These are phyloP conservation scores for Erysimum pusillum DNA, from an alignment of 441 rosid genomes.

Conservation along the genomic window DNA sequence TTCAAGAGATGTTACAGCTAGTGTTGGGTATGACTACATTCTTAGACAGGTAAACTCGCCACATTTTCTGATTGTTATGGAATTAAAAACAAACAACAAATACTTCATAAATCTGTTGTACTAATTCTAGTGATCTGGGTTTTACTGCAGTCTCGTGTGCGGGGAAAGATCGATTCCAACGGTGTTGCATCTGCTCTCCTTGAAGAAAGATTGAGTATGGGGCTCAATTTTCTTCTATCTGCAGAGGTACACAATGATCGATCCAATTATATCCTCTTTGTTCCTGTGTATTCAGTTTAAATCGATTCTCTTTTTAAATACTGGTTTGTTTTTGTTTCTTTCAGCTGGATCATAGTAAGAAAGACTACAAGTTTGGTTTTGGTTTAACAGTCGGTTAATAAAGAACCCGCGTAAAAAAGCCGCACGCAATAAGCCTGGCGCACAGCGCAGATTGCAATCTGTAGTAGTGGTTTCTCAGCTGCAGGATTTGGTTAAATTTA, in stretches of 20 bases:
- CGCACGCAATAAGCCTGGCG: slow-evolving; percentile 38
- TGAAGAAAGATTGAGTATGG: slow-evolving; percentile 92
- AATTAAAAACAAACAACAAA: background rate
- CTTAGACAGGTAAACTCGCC: slow-evolving; percentile 80
- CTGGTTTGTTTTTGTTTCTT: slow-evolving; percentile 13
- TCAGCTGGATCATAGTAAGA: slow-evolving; percentile 95
- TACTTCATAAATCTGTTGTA: background rate
- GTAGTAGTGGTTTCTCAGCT: slow-evolving; percentile 27
- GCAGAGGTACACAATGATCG: slow-evolving; percentile 73
- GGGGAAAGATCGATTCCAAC: slow-evolving; percentile 96
- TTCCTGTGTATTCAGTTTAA: background rate
- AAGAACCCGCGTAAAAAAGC: background rate
- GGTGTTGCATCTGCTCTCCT: slow-evolving; percentile 81
- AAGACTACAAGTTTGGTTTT: slow-evolving; percentile 94
- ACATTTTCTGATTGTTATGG: slow-evolving; percentile 9
- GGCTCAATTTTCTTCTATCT: slow-evolving; percentile 88
- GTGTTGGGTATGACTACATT: slow-evolving; percentile 94
- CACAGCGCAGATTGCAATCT: slow-evolving; percentile 31
- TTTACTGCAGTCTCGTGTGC: slow-evolving; percentile 77
- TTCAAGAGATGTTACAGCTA: slow-evolving; percentile 85
- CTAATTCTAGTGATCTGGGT: background rate
- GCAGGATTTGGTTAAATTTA: slow-evolving; percentile 30
- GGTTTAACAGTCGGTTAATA: slow-evolving; percentile 88
- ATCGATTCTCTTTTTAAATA: background rate
- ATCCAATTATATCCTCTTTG: background rate